Evolutionary conservation across 225 moss, liverwort and hornwort genomes (phyloP), one percentile per base, ranked within the genome.

Genomic region (Bryoerythrophyllum caledonicum): DNA sequence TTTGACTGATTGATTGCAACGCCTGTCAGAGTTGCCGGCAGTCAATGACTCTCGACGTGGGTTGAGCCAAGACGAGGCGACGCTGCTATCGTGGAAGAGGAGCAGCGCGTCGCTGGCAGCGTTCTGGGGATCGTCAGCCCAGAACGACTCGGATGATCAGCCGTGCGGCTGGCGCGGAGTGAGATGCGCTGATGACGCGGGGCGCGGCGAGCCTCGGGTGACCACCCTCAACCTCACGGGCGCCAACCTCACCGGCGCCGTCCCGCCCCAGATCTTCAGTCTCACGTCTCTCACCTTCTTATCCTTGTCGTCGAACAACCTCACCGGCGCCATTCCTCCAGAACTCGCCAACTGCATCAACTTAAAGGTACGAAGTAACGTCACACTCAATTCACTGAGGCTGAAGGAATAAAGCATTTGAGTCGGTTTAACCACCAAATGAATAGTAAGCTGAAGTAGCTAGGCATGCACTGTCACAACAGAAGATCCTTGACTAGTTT

Each of bases 251-350:
- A 75, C 71, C 2, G 86, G 80, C 49, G 55, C 74, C 32, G 38
- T 80, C 30, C 82, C 74, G 13, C 55, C 80, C 5, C 30, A 61
- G 28, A 49, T 86, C 7, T 62, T 49, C 63, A 21, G 71, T 25
- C 80, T 86, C 16, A 40, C 80, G 55, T 82, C 77, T 28, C 80
- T 86, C 41, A 43, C 19, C 13, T 71, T 44, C 27, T 83, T 91
- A 2, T 85, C 87, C 37, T 72, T 91, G 7, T 63, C 78, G 17
- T 44, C 63, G 24, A 89, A 85, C 76, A 57, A 59, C 2, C 74
- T 91, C 10, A 84, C 69, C 7, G 87, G 87, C 61, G 71, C 51
- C 49, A 89, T 91, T 26, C 87, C 91, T 25, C 15, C 67, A n/a
- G 83, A 85, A 27, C 68, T 91, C 38, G 85, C 89, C 60, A 82